Base-by-base conservation (phyloP, 768 basidiomycete species). In the Auriscalpium vulgare region DNA sequence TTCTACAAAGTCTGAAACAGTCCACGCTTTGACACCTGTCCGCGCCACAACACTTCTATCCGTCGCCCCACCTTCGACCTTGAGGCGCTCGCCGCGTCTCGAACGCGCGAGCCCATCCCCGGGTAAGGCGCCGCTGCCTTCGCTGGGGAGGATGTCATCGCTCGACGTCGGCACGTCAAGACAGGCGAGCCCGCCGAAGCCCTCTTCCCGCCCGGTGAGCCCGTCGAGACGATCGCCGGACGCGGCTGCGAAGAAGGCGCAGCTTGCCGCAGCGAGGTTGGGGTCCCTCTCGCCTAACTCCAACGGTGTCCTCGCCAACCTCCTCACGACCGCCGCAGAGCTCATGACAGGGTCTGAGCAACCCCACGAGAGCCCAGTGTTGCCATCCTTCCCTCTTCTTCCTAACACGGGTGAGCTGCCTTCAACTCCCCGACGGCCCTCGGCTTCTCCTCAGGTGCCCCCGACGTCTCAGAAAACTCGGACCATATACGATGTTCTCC, bases 201-300 rank as follows among this genome's bases (percentile, higher is more conserved):
- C 40, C 17, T 45, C 21, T 38, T 29, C 52, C 10, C 45, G 19
- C 10, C 11, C 29, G 2, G 11, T 38, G 38, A 40, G 47, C 7
- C 19, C 58, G 47, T 51, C 17, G 37, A 29, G 29, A 29, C 50
- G 16, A 17, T 49, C 34, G 23, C 40, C 44, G 7, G 47, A 29
- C 53, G 38, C 37, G 17, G 17, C 47, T 10, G 50, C 34, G 34
- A 48, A 17, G 29, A 43, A 3, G 10, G n/a, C 37, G 16, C 23
- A 9, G 19, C 21, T 8, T 54, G 37, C 44, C 38, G 35, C 50
- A 13, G 14, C 47, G 23, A 34, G 37, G 65, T 66, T 83, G 29
- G 74, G 77, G 14, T 82, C 82, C 17, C 67, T 85, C 40, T 85
- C 85, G n/a, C 84, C 85, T 2, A 71, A 74, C 13, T 85, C 87